These are phyloP conservation scores for Podaxis sp. DNA, from an alignment of 768 basidiomycete species.

Conservation along the genomic window DNA sequence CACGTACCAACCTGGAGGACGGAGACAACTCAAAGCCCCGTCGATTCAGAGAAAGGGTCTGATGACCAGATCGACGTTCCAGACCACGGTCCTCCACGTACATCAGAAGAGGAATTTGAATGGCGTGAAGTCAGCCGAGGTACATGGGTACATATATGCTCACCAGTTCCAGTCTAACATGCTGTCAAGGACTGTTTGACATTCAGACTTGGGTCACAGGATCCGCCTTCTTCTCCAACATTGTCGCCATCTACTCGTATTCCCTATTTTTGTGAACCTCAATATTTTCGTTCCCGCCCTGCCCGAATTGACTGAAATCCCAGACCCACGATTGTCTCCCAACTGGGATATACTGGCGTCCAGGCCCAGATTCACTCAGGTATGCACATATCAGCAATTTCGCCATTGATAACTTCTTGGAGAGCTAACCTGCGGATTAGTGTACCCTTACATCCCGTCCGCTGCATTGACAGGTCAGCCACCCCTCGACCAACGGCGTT, in stretches of 20 bases:
- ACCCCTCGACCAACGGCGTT: neutral
- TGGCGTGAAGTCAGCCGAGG: slow-evolving; percentile 10
- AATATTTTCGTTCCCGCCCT: neutral
- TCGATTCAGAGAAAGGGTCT: neutral
- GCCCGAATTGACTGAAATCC: neutral
- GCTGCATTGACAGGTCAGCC: slow-evolving; percentile 21
- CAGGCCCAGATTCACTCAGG: slow-evolving; percentile 22
- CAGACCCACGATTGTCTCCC: slow-evolving; percentile 27
- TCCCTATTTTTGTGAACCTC: slow-evolving; percentile 24
- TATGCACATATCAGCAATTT: neutral
- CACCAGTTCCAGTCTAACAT: too few species aligned
- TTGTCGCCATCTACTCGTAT: slow-evolving; percentile 23
- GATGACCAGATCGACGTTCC: neutral
- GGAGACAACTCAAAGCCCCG: neutral
- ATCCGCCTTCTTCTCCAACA: neutral
- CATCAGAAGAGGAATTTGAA: slow-evolving; percentile 1
- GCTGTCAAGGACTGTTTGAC: slow-evolving; percentile 1
- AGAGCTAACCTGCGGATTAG: slow-evolving; percentile 15
- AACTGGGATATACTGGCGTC: slow-evolving; percentile 26
- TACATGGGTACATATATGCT: neutral
- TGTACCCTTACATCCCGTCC: slow-evolving; percentile 29
- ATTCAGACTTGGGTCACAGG: slow-evolving; percentile 13
- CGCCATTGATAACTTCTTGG: neutral
- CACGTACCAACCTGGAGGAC: neutral
- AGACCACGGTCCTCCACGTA: neutral